Evolutionary conservation across 2,329 filamentous ascomycete genomes (phyloP), one percentile per base, ranked within the genome.

Genomic region (Trichoderma cornu-damae): DNA sequence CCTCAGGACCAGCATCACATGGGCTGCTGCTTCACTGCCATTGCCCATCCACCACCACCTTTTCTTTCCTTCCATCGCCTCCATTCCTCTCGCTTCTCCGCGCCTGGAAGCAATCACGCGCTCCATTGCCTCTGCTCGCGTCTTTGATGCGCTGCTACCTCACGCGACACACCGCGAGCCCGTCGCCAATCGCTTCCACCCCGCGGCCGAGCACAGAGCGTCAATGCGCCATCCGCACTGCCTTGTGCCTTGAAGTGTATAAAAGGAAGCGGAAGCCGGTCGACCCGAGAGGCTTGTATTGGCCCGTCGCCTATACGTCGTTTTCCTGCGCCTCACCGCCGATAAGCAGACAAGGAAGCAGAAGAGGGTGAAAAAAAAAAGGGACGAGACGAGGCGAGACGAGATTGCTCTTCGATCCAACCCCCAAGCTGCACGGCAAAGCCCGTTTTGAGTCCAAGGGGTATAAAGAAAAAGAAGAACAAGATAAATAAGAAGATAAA

Each of bases 1-100:
- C 52, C 64, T 62, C 67, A 64, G 63, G 64, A 64, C 61, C 61
- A 48, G 52, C 67, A 66, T 71, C 69, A 71, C 67, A 71, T 70
- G 69, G 59, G 61, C 68, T 62, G 54, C 59, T 62, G 61, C 59
- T 64, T 59, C 62, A 62, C 66, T 64, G 50, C 62, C 44, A 49
- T 49, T 49, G 43, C 40, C 43, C 53, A 24, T 57, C 53, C 43
- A 48, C 53, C 53, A 56, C 53, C 43, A 49, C 37, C 44, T 26
- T 44, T 38, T 16, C 5, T 20, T 9, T 38, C 34, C 26, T 30
- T n/a, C 49, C 34, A n/a, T 40, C 47, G 44, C 42, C n/a, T 49
- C n/a, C 44, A 40, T 48, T 14, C 14, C 35, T 37, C 42, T 42
- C 5, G 26, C 11, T 28, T 24, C 8, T 34, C 49, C 14, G 24